These are phyloP conservation scores for Collybia mongolica DNA, from an alignment of 768 basidiomycete genomes.

Conservation along the genomic window DNA sequence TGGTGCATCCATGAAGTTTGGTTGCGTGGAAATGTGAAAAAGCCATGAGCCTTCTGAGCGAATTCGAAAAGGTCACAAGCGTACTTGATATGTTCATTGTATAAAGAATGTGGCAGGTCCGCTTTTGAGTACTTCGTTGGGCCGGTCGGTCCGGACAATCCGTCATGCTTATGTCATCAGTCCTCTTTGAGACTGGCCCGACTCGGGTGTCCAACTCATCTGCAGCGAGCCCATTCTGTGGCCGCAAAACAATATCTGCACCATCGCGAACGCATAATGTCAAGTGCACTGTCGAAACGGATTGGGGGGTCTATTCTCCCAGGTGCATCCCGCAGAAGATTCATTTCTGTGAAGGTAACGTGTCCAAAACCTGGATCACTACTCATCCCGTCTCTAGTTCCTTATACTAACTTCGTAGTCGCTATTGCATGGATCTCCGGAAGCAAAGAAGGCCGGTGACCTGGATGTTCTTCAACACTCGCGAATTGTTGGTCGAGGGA, in stretches of 20 bases:
- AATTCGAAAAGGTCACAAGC: too few relatives aligned
- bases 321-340: constrained; percentile 30
- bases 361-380: constrained; percentile 10
- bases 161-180: too few relatives aligned
- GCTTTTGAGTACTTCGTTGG: too few relatives aligned
- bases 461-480: constrained; percentile 81
- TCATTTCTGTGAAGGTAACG: constrained; percentile 64
- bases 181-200: too few relatives aligned
- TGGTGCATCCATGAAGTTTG: constrained; percentile 43
- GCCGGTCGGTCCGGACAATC: too few relatives aligned
- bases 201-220: too few relatives aligned
- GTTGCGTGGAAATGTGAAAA: constrained; percentile 23
- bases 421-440: constrained; percentile 89
- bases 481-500: constrained; percentile 85
- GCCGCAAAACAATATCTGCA: constrained; percentile 1
- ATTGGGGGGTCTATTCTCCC: too few relatives aligned
- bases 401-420: constrained; percentile 48
- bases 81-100: too few relatives aligned
- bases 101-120: too few relatives aligned
- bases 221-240: too few relatives aligned
- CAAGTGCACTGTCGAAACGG: not conserved
- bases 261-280: constrained; percentile 1
- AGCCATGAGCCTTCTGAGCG: not conserved
- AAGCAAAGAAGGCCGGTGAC: constrained; percentile 84
- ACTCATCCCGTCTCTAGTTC: constrained; percentile 14